Evolutionary conservation across 2,329 filamentous ascomycete species (phyloP).

Genomic region (Pseudogymnoascus sp.): DNA sequence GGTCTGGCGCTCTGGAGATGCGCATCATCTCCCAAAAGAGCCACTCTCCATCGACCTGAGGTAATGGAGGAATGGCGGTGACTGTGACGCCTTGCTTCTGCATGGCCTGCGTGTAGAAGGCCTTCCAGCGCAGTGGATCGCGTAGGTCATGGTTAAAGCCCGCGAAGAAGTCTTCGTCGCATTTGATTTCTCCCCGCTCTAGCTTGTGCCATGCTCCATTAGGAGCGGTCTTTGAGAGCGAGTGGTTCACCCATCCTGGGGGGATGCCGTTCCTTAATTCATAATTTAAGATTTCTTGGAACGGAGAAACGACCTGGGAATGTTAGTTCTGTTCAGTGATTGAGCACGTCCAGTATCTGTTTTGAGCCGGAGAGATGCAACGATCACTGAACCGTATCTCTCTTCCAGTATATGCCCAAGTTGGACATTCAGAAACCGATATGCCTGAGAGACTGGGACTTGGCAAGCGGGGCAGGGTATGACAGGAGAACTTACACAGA

Average conservation of each 20-base stretch:
- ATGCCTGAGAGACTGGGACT: not conserved
- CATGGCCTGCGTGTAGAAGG: conserved; percentile 47
- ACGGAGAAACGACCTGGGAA: conserved; percentile 68
- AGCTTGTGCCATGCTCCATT: conserved; percentile 81
- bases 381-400: not conserved
- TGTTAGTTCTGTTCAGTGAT: not conserved
- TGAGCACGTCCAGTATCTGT: not conserved
- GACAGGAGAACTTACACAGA: conserved; percentile 64
- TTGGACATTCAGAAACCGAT: not conserved
- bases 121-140: conserved; percentile 57
- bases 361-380: not conserved
- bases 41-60: conserved; percentile 65
- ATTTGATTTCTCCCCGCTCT: conserved; percentile 71
- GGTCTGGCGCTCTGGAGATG: conserved; percentile 61
- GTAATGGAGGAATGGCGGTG: conserved; percentile 50
- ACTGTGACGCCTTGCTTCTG: conserved; percentile 33
- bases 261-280: conserved; percentile 71
- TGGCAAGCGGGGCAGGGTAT: not conserved
- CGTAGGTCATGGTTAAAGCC: conserved; percentile 70
- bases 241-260: conserved; percentile 83
- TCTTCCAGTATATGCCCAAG: not conserved
- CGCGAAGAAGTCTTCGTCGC: conserved; percentile 68
- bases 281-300: conserved; percentile 89
- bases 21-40: conserved; percentile 93
- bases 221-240: conserved; percentile 71